Evolutionary conservation across 352 stramenopile species (phyloP).

Genomic region (Pythium periplocum): DNA sequence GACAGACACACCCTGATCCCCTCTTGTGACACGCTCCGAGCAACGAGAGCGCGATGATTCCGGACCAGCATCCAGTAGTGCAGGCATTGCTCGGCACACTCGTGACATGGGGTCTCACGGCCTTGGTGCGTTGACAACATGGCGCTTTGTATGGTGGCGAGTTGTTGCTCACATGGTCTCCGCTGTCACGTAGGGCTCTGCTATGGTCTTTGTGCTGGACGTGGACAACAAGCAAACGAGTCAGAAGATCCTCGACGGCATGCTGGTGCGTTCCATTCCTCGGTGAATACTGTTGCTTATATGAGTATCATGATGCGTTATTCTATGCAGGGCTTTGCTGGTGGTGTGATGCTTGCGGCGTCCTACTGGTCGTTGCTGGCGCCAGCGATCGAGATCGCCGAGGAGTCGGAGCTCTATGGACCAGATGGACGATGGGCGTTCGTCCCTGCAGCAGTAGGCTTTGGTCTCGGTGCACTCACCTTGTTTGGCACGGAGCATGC

Average conservation of each 20-base stretch:
- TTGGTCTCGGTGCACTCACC: conserved; percentile 64
- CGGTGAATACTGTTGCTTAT: conserved; percentile 2
- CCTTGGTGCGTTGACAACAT: conserved; percentile 29
- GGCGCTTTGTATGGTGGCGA: too few relatives aligned
- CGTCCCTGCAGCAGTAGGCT: conserved; percentile 78
- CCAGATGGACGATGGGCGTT: conserved; percentile 72
- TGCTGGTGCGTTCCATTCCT: conserved; percentile 37
- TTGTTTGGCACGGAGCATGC: conserved; percentile 73
- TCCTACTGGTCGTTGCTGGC: conserved; percentile 88
- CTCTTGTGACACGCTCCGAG: neutral
- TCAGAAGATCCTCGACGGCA: conserved; percentile 79
- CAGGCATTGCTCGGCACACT: conserved; percentile 81
- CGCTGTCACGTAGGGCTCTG: conserved; percentile 33
- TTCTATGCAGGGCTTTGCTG: conserved; percentile 65
- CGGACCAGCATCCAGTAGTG: conserved; percentile 61
- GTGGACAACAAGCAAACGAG: conserved; percentile 65
- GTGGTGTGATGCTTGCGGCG: conserved; percentile 87
- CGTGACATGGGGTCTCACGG: conserved; percentile 82
- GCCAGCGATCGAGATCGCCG: conserved; percentile 82
- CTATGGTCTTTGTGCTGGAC: conserved; percentile 80
- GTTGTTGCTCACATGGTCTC: too few relatives aligned
- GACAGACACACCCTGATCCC: neutral
- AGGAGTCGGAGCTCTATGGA: conserved; percentile 74
- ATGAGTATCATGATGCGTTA: neutral
- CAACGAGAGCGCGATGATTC: conserved; percentile 43